These are phyloP conservation scores for Rhizopogon vinicolor DNA, from an alignment of 768 basidiomycete genomes.

Conservation along the genomic window DNA sequence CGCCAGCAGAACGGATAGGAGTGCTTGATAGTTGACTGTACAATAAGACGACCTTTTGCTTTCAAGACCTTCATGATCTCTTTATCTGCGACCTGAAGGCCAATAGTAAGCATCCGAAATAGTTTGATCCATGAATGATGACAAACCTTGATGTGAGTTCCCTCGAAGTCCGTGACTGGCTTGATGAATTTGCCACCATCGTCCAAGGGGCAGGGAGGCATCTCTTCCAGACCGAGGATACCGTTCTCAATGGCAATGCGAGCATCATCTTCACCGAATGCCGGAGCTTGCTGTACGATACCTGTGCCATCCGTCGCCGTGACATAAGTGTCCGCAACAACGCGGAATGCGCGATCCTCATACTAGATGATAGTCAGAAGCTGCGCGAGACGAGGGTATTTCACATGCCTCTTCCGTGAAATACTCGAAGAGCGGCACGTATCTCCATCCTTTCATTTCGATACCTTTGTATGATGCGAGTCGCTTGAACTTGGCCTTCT, in stretches of 20 bases:
- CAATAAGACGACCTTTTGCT: constrained; percentile 80
- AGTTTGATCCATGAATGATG: neutral
- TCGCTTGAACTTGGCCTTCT: constrained; percentile 95
- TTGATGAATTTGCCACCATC: constrained; percentile 84
- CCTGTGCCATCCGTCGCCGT: constrained; percentile 93
- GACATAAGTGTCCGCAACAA: constrained; percentile 89
- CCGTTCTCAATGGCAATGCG: constrained; percentile 84
- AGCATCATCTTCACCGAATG: constrained; percentile 98
- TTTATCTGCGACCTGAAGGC: constrained; percentile 81
- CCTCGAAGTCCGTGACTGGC: constrained; percentile 86
- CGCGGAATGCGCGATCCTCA: constrained; percentile 86
- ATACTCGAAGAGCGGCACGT: constrained; percentile 93
- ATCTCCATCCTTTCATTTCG: constrained; percentile 96
- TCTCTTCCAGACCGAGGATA: constrained; percentile 79
- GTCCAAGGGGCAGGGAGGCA: constrained; percentile 95
- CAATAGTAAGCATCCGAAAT: neutral
- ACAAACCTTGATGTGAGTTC: constrained; percentile 82
- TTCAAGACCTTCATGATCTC: constrained; percentile 90
- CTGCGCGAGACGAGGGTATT: neutral
- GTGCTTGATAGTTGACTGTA: constrained; percentile 83
- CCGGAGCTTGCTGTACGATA: constrained; percentile 98
- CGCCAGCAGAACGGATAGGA: constrained; percentile 98
- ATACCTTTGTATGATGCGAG: constrained; percentile 81
- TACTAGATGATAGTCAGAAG: constrained; percentile 49
- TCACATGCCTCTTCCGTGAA: constrained; percentile 83